These are phyloP conservation scores for Thuja plicata DNA, from an alignment of 83 land plant genomes.

Conservation along the genomic window DNA sequence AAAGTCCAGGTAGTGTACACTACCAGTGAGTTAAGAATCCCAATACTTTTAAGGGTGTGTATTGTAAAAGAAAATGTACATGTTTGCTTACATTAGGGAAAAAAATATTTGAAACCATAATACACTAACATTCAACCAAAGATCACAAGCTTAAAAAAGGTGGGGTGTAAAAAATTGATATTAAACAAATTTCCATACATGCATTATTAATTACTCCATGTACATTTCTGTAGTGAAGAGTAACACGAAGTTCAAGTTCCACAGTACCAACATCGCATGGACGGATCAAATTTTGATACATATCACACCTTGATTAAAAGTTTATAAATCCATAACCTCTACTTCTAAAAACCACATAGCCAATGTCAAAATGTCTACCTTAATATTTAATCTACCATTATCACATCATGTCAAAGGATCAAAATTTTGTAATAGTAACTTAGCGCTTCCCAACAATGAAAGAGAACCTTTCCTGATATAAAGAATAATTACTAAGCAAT, in stretches of 20 bases:
- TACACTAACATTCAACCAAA: background rate
- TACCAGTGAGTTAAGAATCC: background rate
- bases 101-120: background rate
- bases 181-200: background rate
- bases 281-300: background rate
- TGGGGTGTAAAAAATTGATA: background rate
- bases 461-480: background rate
- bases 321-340: background rate
- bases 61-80: background rate
- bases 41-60: background rate
- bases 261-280: background rate
- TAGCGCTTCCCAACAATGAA: background rate
- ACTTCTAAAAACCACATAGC: background rate
- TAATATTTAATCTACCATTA: background rate
- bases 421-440: background rate
- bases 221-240: background rate
- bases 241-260: background rate
- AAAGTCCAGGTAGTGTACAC: background rate
- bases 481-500: background rate
- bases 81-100: background rate
- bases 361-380: background rate
- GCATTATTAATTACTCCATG: background rate
- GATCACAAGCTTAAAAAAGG: background rate
- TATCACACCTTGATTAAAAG: background rate
- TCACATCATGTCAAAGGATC: background rate